Evolutionary conservation across 768 basidiomycete genomes (phyloP), one percentile per base, ranked within the genome.

Genomic region (Chalciporus pseudorubinellus): DNA sequence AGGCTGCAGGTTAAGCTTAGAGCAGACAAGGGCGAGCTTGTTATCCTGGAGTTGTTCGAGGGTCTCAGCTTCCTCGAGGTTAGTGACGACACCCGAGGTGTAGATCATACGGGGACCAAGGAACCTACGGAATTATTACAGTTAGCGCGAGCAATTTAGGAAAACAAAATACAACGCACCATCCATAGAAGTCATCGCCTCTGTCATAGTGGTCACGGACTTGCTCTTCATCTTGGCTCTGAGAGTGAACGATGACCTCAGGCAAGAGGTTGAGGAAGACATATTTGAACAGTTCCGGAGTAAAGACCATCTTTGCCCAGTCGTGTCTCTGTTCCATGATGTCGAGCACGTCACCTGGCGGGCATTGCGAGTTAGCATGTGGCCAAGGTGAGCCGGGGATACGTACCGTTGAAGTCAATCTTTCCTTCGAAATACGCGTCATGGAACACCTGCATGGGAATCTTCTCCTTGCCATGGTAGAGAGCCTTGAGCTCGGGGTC

Each of bases 351-450:
- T 99, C 97, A 52, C 90, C 94, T 95, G 54, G 16, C 18, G 21
- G 44, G 2, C 39, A 33, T 55, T 31, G 41, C 2, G 6, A 21
- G 20, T 16, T 19, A 40, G 14, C 9, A 34, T 18, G 33, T 53
- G 22, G 36, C 39, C 21, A 50, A 2, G 21, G 14, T 16, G 6
- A 31, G 47, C 24, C 2, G 1, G 6, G 39, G 44, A 69, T 9
- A 26, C 78, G 36, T 39, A 89, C 95, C 94, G 45, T 98, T 99
- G 69, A 99, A 89, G 50, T 98, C 95, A 54, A 95, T 83, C 74
- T 98, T 98, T 44, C 87, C 87, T 44, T 95, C 93, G 68, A 99
- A 98, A 74, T 88, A 98, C 56, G 92, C 91, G 76, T 99, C 97
- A 66, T 98, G 87, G 78, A 97, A 95, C 59, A 89, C 73, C 73